Base-by-base conservation (phyloP, 768 basidiomycete species). In the Cyclocybe cylindracea region DNA sequence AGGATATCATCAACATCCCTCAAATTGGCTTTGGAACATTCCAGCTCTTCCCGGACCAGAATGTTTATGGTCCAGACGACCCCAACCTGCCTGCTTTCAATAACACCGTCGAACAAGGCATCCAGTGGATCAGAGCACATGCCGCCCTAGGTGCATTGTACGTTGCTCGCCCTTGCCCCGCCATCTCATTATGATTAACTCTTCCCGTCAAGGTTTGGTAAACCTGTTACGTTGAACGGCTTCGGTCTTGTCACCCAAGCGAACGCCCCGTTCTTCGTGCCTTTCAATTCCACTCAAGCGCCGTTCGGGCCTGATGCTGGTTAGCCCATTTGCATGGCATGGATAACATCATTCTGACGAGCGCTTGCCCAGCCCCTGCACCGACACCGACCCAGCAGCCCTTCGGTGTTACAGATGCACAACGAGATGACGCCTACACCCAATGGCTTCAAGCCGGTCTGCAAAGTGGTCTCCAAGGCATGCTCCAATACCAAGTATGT, bases 21-120 rank as follows among this genome's bases (percentile, higher is more conserved):
- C 37, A 77, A 9, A 80, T 88, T 53, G 78, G 76, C 5, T 86
- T 85, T 57, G 69, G 75, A 32, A 73, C 81, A 13, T 85, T 85
- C 74, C 83, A 80, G 51, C 56, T 86, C 19, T 87, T 87, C 76
- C 86, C 87, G 14, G 85, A 89, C 60, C 87, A 88, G 63, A 75
- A 80, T 53, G 62, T 66, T 35, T 87, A 86, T 57, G 78, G 69
- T 31, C 51, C 73, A 18, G 59, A 65, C 24, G 82, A 85, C 61
- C 77, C 80, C 11, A 74, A 69, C 53, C 64, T 82, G 45, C 66
- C 78, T 39, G 56, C 76, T 8, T 83, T 79, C 66, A 77, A 84
- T 54, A 78, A 82, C 51, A 77, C 72, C 0, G 60, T 86, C 35
- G 67, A 80, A 53, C 63, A 61, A 14, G 86, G 85, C 29, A 46